Conservation (phyloP, 73 alveolate species). For the Paramecium biaurelia region DNA sequence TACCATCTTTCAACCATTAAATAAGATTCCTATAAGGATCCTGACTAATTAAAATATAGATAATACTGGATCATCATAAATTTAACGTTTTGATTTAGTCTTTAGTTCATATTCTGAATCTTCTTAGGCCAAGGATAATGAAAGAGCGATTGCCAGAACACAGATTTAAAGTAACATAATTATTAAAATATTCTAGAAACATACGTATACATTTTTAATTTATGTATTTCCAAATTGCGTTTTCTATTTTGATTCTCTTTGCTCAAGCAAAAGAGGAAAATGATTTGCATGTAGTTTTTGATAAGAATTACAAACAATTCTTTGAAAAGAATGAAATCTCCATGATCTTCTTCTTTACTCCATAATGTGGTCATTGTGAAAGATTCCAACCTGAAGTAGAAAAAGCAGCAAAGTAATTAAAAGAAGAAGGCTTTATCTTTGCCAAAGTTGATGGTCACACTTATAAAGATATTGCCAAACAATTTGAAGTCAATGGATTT, state of each 20-base stretch:
- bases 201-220: conserved; percentile 7
- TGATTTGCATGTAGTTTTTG: neutral
- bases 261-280: conserved; percentile 30
- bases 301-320: conserved; percentile 9
- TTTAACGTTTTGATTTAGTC: neutral
- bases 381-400: conserved; percentile 46
- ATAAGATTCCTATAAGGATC: conserved; percentile 32
- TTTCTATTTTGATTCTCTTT: neutral
- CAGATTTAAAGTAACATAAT: neutral
- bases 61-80: conserved; percentile 37
- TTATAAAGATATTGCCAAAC: conserved; percentile 23
- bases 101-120: neutral
- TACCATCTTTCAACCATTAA: conserved; percentile 40
- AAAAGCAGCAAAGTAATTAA: conserved; percentile 16
- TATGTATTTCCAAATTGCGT: neutral
- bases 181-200: conserved; percentile 8
- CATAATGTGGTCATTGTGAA: conserved; percentile 49
- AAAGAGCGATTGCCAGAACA: conserved; percentile 1
- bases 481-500: conserved; percentile 44
- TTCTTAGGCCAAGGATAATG: neutral
- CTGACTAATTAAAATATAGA: neutral
- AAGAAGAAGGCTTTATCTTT: conserved; percentile 33
- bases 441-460: conserved; percentile 47
- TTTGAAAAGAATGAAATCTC: neutral
- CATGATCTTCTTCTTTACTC: conserved; percentile 32